A percentile compares a stretch with the other conserved stretches of the same genome.
phyloP scores from a whole-genome alignment of 208 protist species.

The Phytomonas francai region DNA sequence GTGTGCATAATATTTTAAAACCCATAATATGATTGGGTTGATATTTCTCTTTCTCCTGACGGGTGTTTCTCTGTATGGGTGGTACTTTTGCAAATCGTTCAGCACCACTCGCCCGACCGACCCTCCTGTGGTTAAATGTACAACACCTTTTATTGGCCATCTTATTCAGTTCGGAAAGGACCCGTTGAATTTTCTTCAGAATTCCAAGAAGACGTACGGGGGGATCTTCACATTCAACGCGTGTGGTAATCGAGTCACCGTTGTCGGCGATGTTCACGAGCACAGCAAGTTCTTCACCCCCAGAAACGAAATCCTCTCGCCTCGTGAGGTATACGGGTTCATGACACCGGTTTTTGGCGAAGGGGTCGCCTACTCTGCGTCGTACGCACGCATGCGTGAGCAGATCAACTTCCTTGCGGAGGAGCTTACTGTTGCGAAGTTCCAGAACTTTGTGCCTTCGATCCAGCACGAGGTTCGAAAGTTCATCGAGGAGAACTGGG shows the following conservation, averaged over 20 bases:
- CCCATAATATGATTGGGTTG: slow-evolving; percentile 42
- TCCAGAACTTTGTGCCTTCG: slow-evolving; percentile 79
- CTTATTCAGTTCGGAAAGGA: slow-evolving; percentile 66
- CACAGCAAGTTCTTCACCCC: slow-evolving; percentile 79
- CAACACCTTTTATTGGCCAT: slow-evolving; percentile 63
- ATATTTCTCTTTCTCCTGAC: slow-evolving; percentile 32
- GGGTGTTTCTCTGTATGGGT: slow-evolving; percentile 46
- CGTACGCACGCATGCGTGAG: slow-evolving; percentile 78
- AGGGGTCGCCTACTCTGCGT: slow-evolving; percentile 75
- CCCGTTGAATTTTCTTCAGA: slow-evolving; percentile 54
- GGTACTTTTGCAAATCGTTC: slow-evolving; percentile 78
- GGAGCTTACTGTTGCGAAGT: slow-evolving; percentile 80
- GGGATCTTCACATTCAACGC: slow-evolving; percentile 83
- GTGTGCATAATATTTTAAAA: slow-evolving; percentile 11
- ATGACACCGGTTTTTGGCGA: slow-evolving; percentile 84
- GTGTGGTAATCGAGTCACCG: slow-evolving; percentile 66
- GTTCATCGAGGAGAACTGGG: slow-evolving; percentile 73
- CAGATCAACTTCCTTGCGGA: slow-evolving; percentile 83
- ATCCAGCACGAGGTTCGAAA: slow-evolving; percentile 82
- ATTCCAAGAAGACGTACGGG: slow-evolving; percentile 51
- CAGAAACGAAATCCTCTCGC: slow-evolving; percentile 77
- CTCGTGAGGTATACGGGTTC: slow-evolving; percentile 80
- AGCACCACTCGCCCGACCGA: slow-evolving; percentile 69
- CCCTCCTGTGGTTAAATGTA: slow-evolving; percentile 53
- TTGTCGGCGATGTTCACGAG: slow-evolving; percentile 66